These are phyloP conservation scores for Knoxdaviesia capensis DNA, from an alignment of 2,329 filamentous ascomycete genomes.

Conservation along the genomic window DNA sequence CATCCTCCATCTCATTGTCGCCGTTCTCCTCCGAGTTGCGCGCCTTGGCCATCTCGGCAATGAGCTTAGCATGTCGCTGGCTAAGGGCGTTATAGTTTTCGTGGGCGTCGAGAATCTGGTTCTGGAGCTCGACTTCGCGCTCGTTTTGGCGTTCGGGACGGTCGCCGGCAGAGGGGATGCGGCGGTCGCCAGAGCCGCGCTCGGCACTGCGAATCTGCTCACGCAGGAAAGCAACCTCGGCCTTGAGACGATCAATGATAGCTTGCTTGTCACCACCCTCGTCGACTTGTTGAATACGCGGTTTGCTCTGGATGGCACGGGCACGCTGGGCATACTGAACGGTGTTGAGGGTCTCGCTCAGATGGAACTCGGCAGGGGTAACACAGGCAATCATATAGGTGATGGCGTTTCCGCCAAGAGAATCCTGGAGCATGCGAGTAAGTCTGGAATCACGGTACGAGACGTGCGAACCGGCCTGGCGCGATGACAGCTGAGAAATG, in stretches of 20 bases:
- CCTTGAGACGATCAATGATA: slow-evolving; percentile 78
- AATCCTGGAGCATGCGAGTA: slow-evolving; percentile 87
- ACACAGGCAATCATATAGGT: slow-evolving; percentile 99
- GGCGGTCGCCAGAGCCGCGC: slow-evolving; percentile 34
- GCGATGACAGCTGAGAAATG: slow-evolving; percentile 90
- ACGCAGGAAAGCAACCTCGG: slow-evolving; percentile 80
- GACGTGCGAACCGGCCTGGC: slow-evolving; percentile 70
- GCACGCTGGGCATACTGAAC: slow-evolving; percentile 94
- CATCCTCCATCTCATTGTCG: slow-evolving; percentile 25
- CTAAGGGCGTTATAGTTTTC: slow-evolving; percentile 89
- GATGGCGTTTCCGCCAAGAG: slow-evolving; percentile 86
- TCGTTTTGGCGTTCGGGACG: slow-evolving; percentile 62
- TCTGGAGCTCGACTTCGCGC: slow-evolving; percentile 76
- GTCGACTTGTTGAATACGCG: slow-evolving; percentile 82
- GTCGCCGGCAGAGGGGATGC: slow-evolving; percentile 39
- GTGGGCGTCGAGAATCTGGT: slow-evolving; percentile 77
- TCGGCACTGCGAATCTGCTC: slow-evolving; percentile 85
- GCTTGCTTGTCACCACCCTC: slow-evolving; percentile 77
- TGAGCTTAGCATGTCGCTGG: slow-evolving; percentile 84
- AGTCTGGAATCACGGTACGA: slow-evolving; percentile 97
- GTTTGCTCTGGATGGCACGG: slow-evolving; percentile 91
- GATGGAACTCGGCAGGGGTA: slow-evolving; percentile 86
- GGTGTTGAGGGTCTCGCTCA: slow-evolving; percentile 94
- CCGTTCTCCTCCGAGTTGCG: slow-evolving; percentile 42
- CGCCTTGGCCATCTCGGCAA: slow-evolving; percentile 79